Evolutionary conservation across 2,329 filamentous ascomycete genomes (phyloP).

Genomic region (Annulohypoxylon truncatum): DNA sequence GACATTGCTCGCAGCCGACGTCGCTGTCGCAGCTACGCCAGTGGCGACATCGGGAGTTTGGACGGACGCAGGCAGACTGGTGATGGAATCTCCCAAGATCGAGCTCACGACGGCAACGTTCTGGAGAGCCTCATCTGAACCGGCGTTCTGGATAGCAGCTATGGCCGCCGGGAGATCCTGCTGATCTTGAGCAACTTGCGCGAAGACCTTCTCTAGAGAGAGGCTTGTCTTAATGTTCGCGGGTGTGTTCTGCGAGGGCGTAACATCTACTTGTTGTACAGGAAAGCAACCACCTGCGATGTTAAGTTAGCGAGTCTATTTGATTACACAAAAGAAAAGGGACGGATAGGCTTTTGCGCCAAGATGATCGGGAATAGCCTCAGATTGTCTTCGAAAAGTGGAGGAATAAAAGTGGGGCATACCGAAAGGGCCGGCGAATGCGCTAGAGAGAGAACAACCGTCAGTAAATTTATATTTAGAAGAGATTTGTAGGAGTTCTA

Average conservation of each 20-base stretch:
- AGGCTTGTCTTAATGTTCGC: slow-evolving; percentile 60
- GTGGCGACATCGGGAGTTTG: slow-evolving; percentile 50
- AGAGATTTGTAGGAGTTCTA: not conserved
- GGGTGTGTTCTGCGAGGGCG: slow-evolving; percentile 57
- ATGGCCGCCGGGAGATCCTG: slow-evolving; percentile 61
- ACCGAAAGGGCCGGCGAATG: not conserved
- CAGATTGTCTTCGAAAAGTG: not conserved
- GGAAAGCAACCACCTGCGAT: slow-evolving; percentile 61
- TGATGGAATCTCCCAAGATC: slow-evolving; percentile 49
- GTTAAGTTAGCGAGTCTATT: slow-evolving; percentile 3
- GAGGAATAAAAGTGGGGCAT: not conserved
- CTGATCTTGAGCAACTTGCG: slow-evolving; percentile 63
- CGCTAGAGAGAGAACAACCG: not conserved
- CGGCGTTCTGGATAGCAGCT: slow-evolving; percentile 58
- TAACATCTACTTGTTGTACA: slow-evolving; percentile 64
- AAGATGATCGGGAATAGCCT: not conserved
- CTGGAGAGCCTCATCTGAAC: slow-evolving; percentile 48
- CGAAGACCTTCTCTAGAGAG: slow-evolving; percentile 57
- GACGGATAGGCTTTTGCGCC: not conserved
- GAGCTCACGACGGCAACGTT: slow-evolving; percentile 55
- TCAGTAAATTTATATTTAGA: not conserved
- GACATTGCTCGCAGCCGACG: not conserved
- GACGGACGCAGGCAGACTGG: slow-evolving; percentile 48
- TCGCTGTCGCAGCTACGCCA: slow-evolving; percentile 22
- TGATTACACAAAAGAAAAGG: not conserved